These are phyloP conservation scores for Hymenoscyphus albidus DNA, from an alignment of 2,329 filamentous ascomycete species.

Conservation along the genomic window DNA sequence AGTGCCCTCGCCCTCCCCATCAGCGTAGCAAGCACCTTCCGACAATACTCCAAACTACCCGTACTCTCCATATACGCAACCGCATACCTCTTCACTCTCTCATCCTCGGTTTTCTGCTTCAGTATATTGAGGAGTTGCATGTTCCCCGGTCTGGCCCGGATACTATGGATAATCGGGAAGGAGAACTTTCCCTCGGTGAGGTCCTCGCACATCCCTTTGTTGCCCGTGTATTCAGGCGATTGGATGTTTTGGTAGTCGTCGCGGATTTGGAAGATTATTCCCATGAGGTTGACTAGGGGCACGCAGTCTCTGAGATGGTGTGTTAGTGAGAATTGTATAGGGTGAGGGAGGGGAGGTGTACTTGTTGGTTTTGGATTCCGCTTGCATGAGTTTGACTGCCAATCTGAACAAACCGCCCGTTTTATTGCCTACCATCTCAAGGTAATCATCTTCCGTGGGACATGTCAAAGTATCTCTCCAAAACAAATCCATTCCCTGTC, in stretches of 20 bases:
- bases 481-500: slow-evolving; percentile 88
- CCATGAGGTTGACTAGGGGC: slow-evolving; percentile 79
- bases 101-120: slow-evolving; percentile 80
- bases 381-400: slow-evolving; percentile 84
- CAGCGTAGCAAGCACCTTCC: slow-evolving; percentile 61
- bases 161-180: slow-evolving; percentile 91
- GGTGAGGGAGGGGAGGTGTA: slow-evolving; percentile 24
- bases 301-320: slow-evolving; percentile 59
- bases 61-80: slow-evolving; percentile 86
- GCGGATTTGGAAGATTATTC: slow-evolving; percentile 84
- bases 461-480: slow-evolving; percentile 84
- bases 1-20: slow-evolving; percentile 59
- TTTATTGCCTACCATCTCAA: slow-evolving; percentile 93
- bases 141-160: slow-evolving; percentile 70
- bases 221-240: slow-evolving; percentile 69
- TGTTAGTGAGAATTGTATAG: slow-evolving; percentile 12
- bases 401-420: slow-evolving; percentile 83
- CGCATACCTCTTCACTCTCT: slow-evolving; percentile 87
- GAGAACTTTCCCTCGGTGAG: slow-evolving; percentile 96
- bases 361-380: slow-evolving; percentile 53
- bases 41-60: slow-evolving; percentile 84
- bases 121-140: slow-evolving; percentile 86
- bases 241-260: slow-evolving; percentile 92
- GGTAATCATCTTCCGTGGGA: slow-evolving; percentile 81
- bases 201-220: slow-evolving; percentile 94